Conservation (phyloP, 1,139 yeast species). For the Ogataea hybrid region DNA sequence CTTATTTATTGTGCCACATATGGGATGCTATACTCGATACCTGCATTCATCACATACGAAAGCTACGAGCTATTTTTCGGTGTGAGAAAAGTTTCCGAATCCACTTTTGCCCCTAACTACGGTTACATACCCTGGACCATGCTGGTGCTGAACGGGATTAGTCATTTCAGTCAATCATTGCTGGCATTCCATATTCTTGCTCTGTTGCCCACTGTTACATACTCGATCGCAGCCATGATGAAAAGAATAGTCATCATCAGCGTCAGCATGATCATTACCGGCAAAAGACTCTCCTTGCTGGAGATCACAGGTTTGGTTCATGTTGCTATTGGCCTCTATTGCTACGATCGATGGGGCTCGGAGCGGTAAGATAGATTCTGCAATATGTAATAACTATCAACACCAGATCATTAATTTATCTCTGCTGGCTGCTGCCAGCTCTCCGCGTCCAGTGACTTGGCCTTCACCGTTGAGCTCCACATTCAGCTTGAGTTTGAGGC, state of each 20-base stretch:
- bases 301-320: conserved; percentile 56
- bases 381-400: conserved; percentile 2
- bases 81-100: conserved; percentile 15
- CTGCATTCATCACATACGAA: conserved; percentile 72
- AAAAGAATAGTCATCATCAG: conserved; percentile 84
- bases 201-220: conserved; percentile 79
- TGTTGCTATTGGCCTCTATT: conserved; percentile 43
- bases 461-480: conserved; percentile 33
- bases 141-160: conserved; percentile 54
- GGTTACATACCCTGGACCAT: conserved; percentile 33
- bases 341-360: conserved; percentile 72
- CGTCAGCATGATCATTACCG: conserved; percentile 78
- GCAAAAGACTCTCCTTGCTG: conserved; percentile 53
- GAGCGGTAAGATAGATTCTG: conserved; percentile 8
- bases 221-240: conserved; percentile 84
- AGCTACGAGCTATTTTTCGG: conserved; percentile 34
- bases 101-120: conserved; percentile 15
- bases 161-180: conserved; percentile 82
- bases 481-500: conserved; percentile 32
- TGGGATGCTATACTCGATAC: conserved; percentile 75
- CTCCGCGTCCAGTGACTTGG: conserved; percentile 31
- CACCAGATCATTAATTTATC: conserved; percentile 36
- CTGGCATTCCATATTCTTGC: conserved; percentile 89
- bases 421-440: conserved; percentile 36
- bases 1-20: conserved; percentile 77